Evolutionary conservation across 805 yeast species (phyloP).

Genomic region (Lachancea waltii): DNA sequence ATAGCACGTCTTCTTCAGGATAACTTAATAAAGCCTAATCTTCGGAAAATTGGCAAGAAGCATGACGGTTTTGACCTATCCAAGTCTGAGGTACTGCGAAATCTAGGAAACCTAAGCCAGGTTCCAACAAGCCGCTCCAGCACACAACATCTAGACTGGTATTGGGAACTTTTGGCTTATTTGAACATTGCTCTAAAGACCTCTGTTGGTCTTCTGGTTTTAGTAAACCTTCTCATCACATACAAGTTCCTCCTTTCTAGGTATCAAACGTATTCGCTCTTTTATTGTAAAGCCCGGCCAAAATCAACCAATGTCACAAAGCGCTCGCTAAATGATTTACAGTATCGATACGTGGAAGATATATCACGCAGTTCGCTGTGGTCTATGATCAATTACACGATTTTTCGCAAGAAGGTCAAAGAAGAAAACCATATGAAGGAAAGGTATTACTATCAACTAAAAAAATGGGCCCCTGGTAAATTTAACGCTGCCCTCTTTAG

Average conservation of each 20-base stretch:
- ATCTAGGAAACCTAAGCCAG: slow-evolving; percentile 15
- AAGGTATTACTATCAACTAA: slow-evolving; percentile 46
- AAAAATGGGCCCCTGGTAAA: slow-evolving; percentile 62
- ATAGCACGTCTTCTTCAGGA: slow-evolving; percentile 26
- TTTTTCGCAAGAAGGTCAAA: slow-evolving; percentile 9
- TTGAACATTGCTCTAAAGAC: slow-evolving; percentile 12
- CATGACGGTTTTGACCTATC: slow-evolving; percentile 28
- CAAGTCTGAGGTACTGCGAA: slow-evolving; percentile 20
- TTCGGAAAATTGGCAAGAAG: slow-evolving; percentile 13
- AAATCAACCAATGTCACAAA: slow-evolving; percentile 18
- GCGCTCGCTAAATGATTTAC: slow-evolving; percentile 17
- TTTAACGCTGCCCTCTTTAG: slow-evolving; percentile 47
- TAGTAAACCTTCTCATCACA: slow-evolving; percentile 13
- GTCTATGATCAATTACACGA: slow-evolving; percentile 17
- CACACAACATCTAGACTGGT: slow-evolving; percentile 8
- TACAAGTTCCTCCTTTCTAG: slow-evolving; percentile 19
- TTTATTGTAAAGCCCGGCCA: slow-evolving; percentile 14
- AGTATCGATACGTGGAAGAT: slow-evolving; percentile 18
- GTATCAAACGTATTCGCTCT: slow-evolving; percentile 21
- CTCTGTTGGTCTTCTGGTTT: slow-evolving; percentile 9
- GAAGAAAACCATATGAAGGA: slow-evolving; percentile 18
- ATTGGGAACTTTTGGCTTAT: slow-evolving; percentile 13
- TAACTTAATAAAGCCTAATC: slow-evolving; percentile 25
- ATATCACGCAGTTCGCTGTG: slow-evolving; percentile 18
- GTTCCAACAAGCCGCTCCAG: slow-evolving; percentile 9